Percentiles rank a stretch among this genome's conserved stretches.
These are phyloP conservation scores for Fusarium musae DNA, from an alignment of 2,329 filamentous ascomycete species.

Conservation along the genomic window DNA sequence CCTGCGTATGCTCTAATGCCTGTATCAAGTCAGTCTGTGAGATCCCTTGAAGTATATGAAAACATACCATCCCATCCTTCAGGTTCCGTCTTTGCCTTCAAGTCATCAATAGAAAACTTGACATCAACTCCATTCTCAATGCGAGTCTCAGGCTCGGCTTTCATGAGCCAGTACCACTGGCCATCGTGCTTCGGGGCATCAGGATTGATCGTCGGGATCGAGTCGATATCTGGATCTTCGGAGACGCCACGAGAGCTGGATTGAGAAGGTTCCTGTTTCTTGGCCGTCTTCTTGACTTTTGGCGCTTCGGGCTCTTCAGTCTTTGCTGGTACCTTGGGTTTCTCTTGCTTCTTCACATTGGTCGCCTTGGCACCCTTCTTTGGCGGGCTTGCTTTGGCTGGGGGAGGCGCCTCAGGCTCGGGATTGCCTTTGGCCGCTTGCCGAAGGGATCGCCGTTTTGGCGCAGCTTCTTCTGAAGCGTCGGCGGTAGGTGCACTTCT, in stretches of 20 bases:
- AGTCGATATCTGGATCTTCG: constrained; percentile 47
- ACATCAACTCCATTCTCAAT: constrained; percentile 89
- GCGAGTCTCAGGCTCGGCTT: constrained; percentile 88
- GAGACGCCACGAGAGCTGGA: constrained; percentile 24
- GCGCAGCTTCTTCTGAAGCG: neutral
- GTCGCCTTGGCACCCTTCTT: constrained; percentile 3
- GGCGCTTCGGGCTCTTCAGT: fast-evolving
- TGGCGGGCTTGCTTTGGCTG: neutral
- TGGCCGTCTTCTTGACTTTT: neutral
- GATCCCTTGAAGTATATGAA: too few species aligned
- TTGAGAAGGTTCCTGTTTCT: neutral
- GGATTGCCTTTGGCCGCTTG: constrained; percentile 13
- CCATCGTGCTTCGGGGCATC: constrained; percentile 54
- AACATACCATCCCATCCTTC: constrained; percentile 91
- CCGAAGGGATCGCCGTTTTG: constrained; percentile 35
- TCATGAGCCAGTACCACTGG: constrained; percentile 80
- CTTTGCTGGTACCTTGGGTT: neutral
- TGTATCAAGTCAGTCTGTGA: constrained; percentile 39
- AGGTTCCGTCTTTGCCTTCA: constrained; percentile 76
- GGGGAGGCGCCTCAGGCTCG: neutral
- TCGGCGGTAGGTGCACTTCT: neutral
- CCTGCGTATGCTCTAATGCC: constrained; percentile 63
- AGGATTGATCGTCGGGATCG: constrained; percentile 52
- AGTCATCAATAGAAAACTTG: constrained; percentile 92
- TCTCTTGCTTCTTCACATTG: constrained; percentile 5